Evolutionary conservation across 139 green algal genomes (phyloP), one percentile per base, ranked within the genome.

Genomic region (Mesotaenium endlicherianum): DNA sequence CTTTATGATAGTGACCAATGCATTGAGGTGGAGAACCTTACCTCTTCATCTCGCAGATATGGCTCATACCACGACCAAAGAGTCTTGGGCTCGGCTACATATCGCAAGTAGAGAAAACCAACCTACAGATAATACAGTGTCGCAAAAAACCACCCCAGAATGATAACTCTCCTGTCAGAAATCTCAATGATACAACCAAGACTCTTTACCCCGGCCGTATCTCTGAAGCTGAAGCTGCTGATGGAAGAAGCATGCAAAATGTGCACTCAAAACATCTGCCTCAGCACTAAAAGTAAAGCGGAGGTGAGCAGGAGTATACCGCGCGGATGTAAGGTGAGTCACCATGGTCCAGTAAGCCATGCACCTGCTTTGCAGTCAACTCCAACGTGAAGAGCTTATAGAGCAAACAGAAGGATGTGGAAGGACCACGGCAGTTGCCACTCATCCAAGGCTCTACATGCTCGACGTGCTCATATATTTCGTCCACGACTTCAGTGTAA

Each of bases 391-490:
- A 88, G 30, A 97, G 90, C 38, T 93, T 90, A 82, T 95, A 92
- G 69, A 98, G 83, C 16, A 98, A 79, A 89, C 94, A 97, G 86
- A 99, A 99, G 0, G 94, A 94, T 0, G 94, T 94, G n/a, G 93
- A 97, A 0, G 95, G 91, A 0, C 96, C 96, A 4, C 95, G 91
- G 0, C 93, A 94, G 74, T 98, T 99, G 64, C 95, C 94, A 80
- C 90, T 95, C 91, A 99, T 95, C 96, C 96, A 99, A 0, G 96
- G 96, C 91, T 99, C 96, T 1, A 97, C 92, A 75, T 98, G 86
- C 36, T 87, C 80, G 3, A 89, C 87, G 0, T 86, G 30, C 34
- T 89, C 70, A 79, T 90, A 89, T 31, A 91, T 90, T 47, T 97
- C 92, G 70, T 99, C 95, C 0, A 98, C 90, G 0, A 97, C 82